Evolutionary conservation across 176 grass and related monocot genomes (phyloP).

Genomic region (Triticum dicoccoides): DNA sequence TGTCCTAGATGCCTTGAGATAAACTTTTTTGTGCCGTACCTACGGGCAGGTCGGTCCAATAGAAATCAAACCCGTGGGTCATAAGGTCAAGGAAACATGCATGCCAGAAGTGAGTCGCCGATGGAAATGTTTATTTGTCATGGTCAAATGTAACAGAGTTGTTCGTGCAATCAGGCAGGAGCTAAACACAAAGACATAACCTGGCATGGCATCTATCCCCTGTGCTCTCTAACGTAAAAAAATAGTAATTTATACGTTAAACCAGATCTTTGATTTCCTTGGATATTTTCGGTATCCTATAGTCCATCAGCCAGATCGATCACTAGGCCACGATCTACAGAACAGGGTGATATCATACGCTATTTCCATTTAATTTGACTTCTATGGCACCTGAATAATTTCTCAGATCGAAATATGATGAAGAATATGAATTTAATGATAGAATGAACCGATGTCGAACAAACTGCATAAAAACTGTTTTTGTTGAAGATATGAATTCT

Average conservation of each 20-base stretch:
- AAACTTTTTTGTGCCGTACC: background rate
- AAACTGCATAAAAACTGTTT: background rate
- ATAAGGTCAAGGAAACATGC: background rate
- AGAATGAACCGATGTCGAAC: background rate
- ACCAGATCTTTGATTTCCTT: constrained; percentile 10
- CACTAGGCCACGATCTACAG: background rate
- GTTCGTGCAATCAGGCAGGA: background rate
- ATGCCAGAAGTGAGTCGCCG: background rate
- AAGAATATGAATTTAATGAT: background rate
- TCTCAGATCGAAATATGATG: background rate
- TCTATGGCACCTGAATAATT: background rate
- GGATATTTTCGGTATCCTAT: background rate
- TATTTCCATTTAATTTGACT: background rate
- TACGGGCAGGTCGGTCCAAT: constrained; percentile 21
- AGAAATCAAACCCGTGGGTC: background rate
- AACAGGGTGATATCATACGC: background rate
- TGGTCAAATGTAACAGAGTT: constrained; percentile 9
- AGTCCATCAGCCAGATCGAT: background rate
- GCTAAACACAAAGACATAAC: background rate
- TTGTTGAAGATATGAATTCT: background rate
- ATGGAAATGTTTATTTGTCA: constrained; percentile 13
- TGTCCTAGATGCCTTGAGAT: background rate
- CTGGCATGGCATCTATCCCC: background rate
- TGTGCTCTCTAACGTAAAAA: background rate
- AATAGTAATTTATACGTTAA: background rate